These are phyloP conservation scores for Cyclotella choctawhatcheeana DNA, from an alignment of 108 stramenopile species.

Conservation along the genomic window DNA sequence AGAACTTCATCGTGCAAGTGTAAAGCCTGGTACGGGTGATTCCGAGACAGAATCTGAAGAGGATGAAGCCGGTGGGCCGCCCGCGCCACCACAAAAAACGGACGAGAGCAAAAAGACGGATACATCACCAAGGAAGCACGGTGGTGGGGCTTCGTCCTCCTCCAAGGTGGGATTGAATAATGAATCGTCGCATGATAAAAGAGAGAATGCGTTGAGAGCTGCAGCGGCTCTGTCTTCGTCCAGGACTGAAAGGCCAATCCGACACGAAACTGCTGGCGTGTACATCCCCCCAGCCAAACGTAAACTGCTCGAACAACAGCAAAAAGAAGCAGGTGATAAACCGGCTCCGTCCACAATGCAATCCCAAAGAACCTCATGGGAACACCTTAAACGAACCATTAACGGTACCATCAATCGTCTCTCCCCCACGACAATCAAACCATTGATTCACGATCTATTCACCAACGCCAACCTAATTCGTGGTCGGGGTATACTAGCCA, in stretches of 20 bases:
- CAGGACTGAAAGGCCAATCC: neutral
- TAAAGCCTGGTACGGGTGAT: constrained; percentile 21
- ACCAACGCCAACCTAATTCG: constrained; percentile 92
- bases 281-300: constrained; percentile 75
- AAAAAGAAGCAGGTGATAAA: neutral
- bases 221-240: neutral
- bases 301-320: constrained; percentile 40
- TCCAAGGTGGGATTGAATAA: neutral
- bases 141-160: constrained; percentile 11
- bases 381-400: constrained; percentile 89
- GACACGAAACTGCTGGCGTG: constrained; percentile 30
- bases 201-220: no score
- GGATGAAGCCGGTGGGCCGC: constrained; percentile 18
- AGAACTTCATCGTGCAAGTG: neutral
- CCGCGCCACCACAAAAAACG: constrained; percentile 14
- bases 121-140: no score
- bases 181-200: no score
- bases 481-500: constrained; percentile 89
- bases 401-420: constrained; percentile 98
- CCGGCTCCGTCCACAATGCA: constrained; percentile 15
- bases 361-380: constrained; percentile 89
- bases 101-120: neutral
- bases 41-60: constrained; percentile 40
- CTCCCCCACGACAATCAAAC: constrained; percentile 91
- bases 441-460: constrained; percentile 91